Conservation (phyloP, 306 rosid species). For the Datisca glomerata region DNA sequence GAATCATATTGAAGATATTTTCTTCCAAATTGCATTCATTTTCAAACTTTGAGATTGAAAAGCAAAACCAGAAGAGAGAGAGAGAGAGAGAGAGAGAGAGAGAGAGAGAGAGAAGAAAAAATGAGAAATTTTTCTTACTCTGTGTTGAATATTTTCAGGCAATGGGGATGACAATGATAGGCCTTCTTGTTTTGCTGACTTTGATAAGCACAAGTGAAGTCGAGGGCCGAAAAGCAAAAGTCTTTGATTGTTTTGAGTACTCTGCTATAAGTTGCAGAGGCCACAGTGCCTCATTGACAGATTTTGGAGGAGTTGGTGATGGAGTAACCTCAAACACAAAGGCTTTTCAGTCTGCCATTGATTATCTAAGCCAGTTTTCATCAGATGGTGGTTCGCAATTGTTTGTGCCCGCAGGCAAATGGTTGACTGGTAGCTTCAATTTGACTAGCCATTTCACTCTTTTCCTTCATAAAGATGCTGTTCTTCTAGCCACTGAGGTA, state of each 20-base stretch:
- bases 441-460: slow-evolving; percentile 63
- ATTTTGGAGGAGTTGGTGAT: slow-evolving; percentile 80
- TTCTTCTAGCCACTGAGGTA: slow-evolving; percentile 76
- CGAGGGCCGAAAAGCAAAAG: slow-evolving; percentile 27
- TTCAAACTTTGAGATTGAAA: too few species aligned
- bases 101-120: too few species aligned
- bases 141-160: too few species aligned
- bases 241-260: slow-evolving; percentile 26
- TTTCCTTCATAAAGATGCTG: slow-evolving; percentile 45
- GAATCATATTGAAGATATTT: too few species aligned
- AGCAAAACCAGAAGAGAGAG: too few species aligned
- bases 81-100: too few species aligned
- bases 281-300: slow-evolving; percentile 50
- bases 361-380: slow-evolving; percentile 32
- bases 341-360: slow-evolving; percentile 52
- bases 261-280: slow-evolving; percentile 52
- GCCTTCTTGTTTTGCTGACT: slow-evolving; percentile 16
- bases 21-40: too few species aligned
- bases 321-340: slow-evolving; percentile 57
- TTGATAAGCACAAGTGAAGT: slow-evolving; percentile 21
- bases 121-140: too few species aligned
- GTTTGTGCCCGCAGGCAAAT: slow-evolving; percentile 69
- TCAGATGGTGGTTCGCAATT: slow-evolving; percentile 50
- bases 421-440: slow-evolving; percentile 80
- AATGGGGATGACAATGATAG: too few species aligned